These are phyloP conservation scores for Piper longum DNA, from an alignment of 164 flowering plant species.

Conservation along the genomic window DNA sequence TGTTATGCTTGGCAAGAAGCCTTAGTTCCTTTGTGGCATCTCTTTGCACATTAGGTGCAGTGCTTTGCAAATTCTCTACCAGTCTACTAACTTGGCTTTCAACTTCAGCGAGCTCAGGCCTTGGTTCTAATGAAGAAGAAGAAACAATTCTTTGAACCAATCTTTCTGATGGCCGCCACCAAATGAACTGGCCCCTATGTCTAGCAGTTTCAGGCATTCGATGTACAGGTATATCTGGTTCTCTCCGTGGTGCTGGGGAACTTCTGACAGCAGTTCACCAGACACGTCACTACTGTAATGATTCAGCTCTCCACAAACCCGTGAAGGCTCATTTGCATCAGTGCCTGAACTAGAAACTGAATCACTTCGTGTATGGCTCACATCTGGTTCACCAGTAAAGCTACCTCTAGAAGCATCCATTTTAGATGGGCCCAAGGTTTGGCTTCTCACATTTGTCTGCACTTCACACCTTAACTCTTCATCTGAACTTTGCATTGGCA, in stretches of 20 bases:
- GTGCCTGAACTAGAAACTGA: conserved; percentile 11
- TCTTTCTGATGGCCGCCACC: conserved; percentile 72
- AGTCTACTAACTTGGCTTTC: conserved; percentile 41
- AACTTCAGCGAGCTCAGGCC: conserved; percentile 52
- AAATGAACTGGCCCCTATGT: conserved; percentile 45
- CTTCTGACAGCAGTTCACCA: conserved; percentile 45
- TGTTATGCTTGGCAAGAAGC: conserved; percentile 49
- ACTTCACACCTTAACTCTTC: conserved; percentile 20
- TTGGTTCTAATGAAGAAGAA: conserved; percentile 39
- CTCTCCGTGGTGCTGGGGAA: not conserved
- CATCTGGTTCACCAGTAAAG: conserved; percentile 13
- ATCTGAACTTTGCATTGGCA: conserved; percentile 27
- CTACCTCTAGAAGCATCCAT: conserved; percentile 20
- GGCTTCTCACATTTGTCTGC: conserved; percentile 16
- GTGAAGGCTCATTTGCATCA: conserved; percentile 24
- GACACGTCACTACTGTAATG: conserved; percentile 52
- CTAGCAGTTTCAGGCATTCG: conserved; percentile 14
- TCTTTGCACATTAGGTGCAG: no score
- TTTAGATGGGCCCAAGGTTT: conserved; percentile 21
- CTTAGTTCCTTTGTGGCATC: conserved; percentile 81
- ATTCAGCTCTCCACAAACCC: conserved; percentile 19
- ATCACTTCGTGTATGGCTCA: conserved; percentile 4
- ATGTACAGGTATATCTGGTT: no score
- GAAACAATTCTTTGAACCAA: conserved; percentile 47
- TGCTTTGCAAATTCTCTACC: no score